Evolutionary conservation across 176 grass and related monocot genomes (phyloP).

Genomic region (Olyra latifolia): DNA sequence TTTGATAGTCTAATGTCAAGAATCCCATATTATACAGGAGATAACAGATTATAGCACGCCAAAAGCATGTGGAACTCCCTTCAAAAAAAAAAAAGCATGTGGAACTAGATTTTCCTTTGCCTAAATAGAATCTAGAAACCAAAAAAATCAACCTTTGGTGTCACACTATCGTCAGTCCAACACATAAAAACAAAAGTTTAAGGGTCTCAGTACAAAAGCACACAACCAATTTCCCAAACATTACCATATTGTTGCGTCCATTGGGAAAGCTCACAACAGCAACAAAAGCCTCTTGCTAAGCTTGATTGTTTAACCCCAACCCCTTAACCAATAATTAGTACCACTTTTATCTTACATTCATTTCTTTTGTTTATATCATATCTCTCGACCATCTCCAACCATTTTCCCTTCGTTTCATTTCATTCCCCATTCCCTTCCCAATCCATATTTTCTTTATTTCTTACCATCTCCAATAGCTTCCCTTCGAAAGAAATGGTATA

Average conservation of each 20-base stretch:
- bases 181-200: neutral
- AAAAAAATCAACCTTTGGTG: too few species aligned
- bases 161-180: too few species aligned
- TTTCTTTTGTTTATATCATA: conserved; percentile 31
- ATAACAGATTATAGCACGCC: too few species aligned
- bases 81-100: too few species aligned
- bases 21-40: too few species aligned
- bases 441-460: too few species aligned
- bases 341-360: conserved; percentile 37
- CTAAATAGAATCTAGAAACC: neutral
- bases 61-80: too few species aligned
- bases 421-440: too few species aligned
- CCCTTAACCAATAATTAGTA: neutral
- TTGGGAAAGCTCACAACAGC: conserved; percentile 2
- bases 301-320: neutral
- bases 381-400: neutral
- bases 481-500: too few species aligned
- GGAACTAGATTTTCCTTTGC: neutral
- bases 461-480: too few species aligned
- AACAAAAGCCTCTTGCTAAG: neutral
- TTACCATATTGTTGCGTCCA: neutral
- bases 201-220: conserved; percentile 7
- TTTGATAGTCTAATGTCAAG: too few species aligned
- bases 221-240: neutral
- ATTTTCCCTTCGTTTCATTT: too few species aligned